Base-by-base conservation (phyloP, 1,284 basidiomycete genomes). In the Trametes versicolor region DNA sequence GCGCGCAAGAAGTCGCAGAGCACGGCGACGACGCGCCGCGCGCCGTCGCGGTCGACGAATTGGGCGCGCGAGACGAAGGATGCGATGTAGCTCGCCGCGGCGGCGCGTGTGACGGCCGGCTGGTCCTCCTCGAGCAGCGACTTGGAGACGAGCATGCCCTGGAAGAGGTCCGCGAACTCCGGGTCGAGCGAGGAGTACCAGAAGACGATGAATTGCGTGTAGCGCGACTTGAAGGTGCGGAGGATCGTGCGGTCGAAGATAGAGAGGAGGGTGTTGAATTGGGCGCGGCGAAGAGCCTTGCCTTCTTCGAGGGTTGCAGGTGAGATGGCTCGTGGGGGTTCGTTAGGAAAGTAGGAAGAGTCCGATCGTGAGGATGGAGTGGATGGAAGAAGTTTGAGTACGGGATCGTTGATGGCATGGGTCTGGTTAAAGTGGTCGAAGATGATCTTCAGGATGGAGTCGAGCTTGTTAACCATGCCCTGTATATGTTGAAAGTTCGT, bases 191-290 rank as follows among this genome's bases (percentile, higher is more conserved):
- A 98, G 25, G 95, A 87, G 75, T 92, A 96, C 91, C 95, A 97
- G 83, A 99, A 99, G 51, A 99, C 75, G 65, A 99, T 85, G 80
- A 99, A 99, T 73, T 99, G 98, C 1, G 96, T 97, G 77, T 99
- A 97, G 48, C 97, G 93, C 0, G 96, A 98, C 76, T 97, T 96
- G 82, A 97, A 97, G 0, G 98, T 99, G 39, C 92, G 93, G 51
- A 99, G 87, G 74, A 99, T 96, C 51, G 91, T 90, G 39, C 95
- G 91, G 74, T 97, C 93, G 75, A 99, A 99, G 70, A 98, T 94
- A 69, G 91, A 89, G 53, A 99, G 87, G 13, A 99, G 88, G 15
- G 91, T 88, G 73, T 95, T 88, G 77, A 99, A 99, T 71, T 94
- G 92, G 0, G 85, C 76, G 23, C 82, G 80, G 4, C 85, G 81